Percentiles rank a stretch among this genome's conserved stretches.
phyloP scores from a whole-genome alignment of 768 basidiomycete species.

The Leccinellum rugosiceps region DNA sequence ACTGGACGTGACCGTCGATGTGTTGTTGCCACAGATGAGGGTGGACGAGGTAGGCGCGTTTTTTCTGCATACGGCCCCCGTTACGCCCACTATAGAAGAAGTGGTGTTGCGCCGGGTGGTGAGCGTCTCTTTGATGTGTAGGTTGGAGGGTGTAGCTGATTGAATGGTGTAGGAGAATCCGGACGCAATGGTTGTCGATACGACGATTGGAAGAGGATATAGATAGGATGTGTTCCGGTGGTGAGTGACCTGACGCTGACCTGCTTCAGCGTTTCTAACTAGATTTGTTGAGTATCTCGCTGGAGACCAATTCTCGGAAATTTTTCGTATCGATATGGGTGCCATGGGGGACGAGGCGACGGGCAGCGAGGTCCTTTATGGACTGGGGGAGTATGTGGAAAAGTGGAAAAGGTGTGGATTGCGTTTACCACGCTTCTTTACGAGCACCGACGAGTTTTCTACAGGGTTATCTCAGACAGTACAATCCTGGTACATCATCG shows the following conservation, averaged over 20 bases:
- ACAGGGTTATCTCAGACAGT: too few relatives aligned
- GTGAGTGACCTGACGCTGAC: constrained; percentile 25
- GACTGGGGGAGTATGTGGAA: too few relatives aligned
- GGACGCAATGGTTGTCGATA: constrained; percentile 47
- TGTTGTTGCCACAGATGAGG: constrained; percentile 78
- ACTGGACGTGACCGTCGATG: constrained; percentile 67
- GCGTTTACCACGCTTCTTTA: too few relatives aligned
- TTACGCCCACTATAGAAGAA: constrained; percentile 42
- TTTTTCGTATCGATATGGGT: constrained; percentile 51
- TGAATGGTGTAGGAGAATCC: constrained; percentile 37
- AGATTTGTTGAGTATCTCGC: constrained; percentile 50
- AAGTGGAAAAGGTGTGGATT: too few relatives aligned
- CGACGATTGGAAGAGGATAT: constrained; percentile 47
- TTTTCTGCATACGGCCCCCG: constrained; percentile 42
- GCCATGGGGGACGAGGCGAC: constrained; percentile 37
- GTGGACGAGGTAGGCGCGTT: constrained; percentile 65
- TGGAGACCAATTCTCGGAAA: constrained; percentile 67
- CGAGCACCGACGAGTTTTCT: too few relatives aligned
- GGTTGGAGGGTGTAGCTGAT: neutral
- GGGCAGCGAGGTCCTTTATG: constrained; percentile 27
- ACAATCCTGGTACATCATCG: too few relatives aligned
- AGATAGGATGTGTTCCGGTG: constrained; percentile 45
- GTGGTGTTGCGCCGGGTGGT: constrained; percentile 53
- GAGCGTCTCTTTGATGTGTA: constrained; percentile 8
- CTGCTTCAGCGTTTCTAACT: neutral